Conservation (phyloP, 306 rosid species). For the Prunus davidiana region DNA sequence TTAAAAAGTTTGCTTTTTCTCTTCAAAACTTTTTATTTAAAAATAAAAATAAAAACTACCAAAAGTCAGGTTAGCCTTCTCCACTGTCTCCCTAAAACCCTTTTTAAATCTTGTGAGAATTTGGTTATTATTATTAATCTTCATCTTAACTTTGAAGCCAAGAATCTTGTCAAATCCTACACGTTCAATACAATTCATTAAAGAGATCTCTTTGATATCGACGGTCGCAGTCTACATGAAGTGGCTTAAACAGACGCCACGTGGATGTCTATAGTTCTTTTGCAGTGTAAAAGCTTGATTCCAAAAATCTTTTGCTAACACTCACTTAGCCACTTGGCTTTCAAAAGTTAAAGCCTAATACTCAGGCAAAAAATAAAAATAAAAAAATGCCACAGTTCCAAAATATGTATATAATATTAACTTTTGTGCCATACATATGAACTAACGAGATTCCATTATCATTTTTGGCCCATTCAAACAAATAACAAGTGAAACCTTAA, state of each 20-base stretch:
- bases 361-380: too few species aligned
- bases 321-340: slow-evolving; percentile 2
- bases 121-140: neutral
- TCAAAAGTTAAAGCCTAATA: neutral
- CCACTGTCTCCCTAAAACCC: neutral
- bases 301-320: neutral
- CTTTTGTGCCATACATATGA: too few species aligned
- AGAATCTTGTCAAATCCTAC: slow-evolving; percentile 38
- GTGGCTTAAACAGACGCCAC: slow-evolving; percentile 23
- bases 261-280: slow-evolving; percentile 18
- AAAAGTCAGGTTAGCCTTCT: neutral
- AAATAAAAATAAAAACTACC: too few species aligned
- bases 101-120: neutral
- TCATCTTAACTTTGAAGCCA: slow-evolving; percentile 33
- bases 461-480: too few species aligned
- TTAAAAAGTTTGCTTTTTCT: neutral
- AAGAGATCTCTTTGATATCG: slow-evolving; percentile 17
- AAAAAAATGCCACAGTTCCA: too few species aligned
- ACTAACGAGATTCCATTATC: too few species aligned
- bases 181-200: slow-evolving; percentile 8
- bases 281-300: slow-evolving; percentile 23
- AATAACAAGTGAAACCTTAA: too few species aligned
- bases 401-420: too few species aligned
- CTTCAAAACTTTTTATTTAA: neutral
- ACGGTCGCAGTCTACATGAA: slow-evolving; percentile 6